Evolutionary conservation across 805 yeast genomes (phyloP), one percentile per base, ranked within the genome.

Genomic region (Scheffersomyces amazonensis): DNA sequence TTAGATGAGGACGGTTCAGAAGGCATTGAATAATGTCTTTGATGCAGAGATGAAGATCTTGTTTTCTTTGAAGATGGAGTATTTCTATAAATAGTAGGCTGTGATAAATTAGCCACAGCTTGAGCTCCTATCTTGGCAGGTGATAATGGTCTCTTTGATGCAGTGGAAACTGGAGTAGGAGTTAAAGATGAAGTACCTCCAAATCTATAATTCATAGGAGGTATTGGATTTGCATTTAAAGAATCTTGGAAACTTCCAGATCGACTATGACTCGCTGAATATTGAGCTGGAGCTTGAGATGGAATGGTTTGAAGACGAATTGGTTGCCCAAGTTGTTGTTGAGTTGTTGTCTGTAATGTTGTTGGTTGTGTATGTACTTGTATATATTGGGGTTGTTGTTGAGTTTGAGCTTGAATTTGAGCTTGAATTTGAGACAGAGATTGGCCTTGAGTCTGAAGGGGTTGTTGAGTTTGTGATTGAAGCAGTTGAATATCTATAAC

Each of bases 51-150:
- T 6, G 42, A 16, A 25, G 48, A 34, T 41, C 45, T 35, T n/a
- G 32, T 31, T 41, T 47, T 31, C 38, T 50, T 38, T 32, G 31
- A 19, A 37, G 41, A 20, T 11, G 34, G 37, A 8, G 46, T 42
- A 16, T 43, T 31, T 29, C 50, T 36, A 31, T 40, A 34, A 47
- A 23, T 60, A 9, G 62, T 50, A 11, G 72, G 73, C 13, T 60
- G 54, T 5, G 68, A 58, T 28, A 66, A 44, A 46, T 54, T 60
- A 16, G 87, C 83, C 1, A 83, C 85, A 1, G 88, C 87, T 16
- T 73, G 75, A 1, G 88, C 88, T 1, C 90, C 90, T 9, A 81
- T 71, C 48, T 78, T 80, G 1, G 87, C 84, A 0, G 89, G 89
- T 1, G 87, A 80, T 21, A 73, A 56, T 13, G 82, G 77, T 43